A percentile compares a stretch with the other conserved stretches of the same genome.
These are phyloP conservation scores for Cryphonectria carpinicola DNA, from an alignment of 2,329 filamentous ascomycete genomes.

Conservation along the genomic window DNA sequence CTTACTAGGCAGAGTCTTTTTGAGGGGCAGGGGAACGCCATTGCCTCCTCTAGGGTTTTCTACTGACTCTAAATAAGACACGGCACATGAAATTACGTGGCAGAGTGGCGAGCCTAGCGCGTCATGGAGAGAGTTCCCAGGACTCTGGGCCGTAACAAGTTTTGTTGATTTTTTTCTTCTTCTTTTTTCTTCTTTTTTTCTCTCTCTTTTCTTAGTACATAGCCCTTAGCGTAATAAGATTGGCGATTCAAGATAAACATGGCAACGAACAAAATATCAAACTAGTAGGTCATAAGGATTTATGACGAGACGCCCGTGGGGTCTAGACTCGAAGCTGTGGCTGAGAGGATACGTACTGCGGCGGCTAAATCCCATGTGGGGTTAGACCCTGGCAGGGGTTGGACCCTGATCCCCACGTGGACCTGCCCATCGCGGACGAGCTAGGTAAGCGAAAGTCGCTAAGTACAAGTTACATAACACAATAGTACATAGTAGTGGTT, in stretches of 20 bases:
- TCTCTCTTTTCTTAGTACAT: too few relatives aligned
- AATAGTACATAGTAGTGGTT: background rate
- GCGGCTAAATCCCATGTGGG: slow-evolving; percentile 1
- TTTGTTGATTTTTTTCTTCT: background rate
- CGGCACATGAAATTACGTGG: background rate
- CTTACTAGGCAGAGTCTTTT: too few relatives aligned
- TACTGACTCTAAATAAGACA: background rate
- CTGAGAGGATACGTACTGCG: background rate
- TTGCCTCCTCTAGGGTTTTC: too few relatives aligned
- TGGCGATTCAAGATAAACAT: background rate
- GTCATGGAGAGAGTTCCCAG: background rate
- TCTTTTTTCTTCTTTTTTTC: background rate
- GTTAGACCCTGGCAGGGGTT: background rate
- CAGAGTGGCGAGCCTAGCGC: background rate
- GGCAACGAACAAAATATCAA: background rate
- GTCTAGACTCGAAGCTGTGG: slow-evolving; percentile 5
- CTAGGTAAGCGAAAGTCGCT: background rate
- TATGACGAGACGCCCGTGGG: background rate
- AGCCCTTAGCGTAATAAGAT: background rate
- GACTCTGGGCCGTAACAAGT: background rate
- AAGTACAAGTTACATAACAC: background rate
- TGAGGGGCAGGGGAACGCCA: too few relatives aligned
- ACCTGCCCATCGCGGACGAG: background rate
- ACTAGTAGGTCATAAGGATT: background rate
- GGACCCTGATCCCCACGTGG: slow-evolving; percentile 4